Evolutionary conservation across 108 stramenopile species (phyloP).

Genomic region (Discostella stelligeroides): DNA sequence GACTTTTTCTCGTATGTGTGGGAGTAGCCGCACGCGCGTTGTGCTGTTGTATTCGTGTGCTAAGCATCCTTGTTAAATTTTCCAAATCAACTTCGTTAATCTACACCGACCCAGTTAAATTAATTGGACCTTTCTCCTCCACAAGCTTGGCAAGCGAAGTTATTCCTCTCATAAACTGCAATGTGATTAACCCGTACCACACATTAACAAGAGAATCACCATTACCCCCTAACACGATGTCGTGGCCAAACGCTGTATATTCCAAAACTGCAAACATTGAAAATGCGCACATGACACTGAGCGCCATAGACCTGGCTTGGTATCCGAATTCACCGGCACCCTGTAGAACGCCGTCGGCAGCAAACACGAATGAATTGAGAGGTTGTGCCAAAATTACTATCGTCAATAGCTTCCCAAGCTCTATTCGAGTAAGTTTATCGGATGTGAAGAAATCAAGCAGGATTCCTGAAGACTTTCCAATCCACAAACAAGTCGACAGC

Average conservation of each 20-base stretch:
- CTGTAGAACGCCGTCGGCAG: constrained; percentile 88
- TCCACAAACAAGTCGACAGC: constrained; percentile 50
- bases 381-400: constrained; percentile 82
- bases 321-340: constrained; percentile 82
- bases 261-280: constrained; percentile 54
- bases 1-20: no score
- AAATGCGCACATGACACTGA: constrained; percentile 66
- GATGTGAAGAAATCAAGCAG: constrained; percentile 68
- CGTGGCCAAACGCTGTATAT: constrained; percentile 24
- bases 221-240: constrained; percentile 12
- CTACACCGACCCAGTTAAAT: constrained; percentile 45
- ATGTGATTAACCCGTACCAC: constrained; percentile 73
- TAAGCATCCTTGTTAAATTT: not conserved
- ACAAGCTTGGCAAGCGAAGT: constrained; percentile 76
- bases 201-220: constrained; percentile 72
- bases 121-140: constrained; percentile 70
- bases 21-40: no score
- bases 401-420: constrained; percentile 60
- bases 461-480: constrained; percentile 65
- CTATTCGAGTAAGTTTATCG: constrained; percentile 65
- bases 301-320: constrained; percentile 82
- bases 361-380: constrained; percentile 83
- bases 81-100: not conserved
- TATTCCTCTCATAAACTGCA: constrained; percentile 78
- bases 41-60: not conserved